These are phyloP conservation scores for Physcomitrium patens DNA, from an alignment of 225 moss, liverwort and hornwort genomes.

Conservation along the genomic window DNA sequence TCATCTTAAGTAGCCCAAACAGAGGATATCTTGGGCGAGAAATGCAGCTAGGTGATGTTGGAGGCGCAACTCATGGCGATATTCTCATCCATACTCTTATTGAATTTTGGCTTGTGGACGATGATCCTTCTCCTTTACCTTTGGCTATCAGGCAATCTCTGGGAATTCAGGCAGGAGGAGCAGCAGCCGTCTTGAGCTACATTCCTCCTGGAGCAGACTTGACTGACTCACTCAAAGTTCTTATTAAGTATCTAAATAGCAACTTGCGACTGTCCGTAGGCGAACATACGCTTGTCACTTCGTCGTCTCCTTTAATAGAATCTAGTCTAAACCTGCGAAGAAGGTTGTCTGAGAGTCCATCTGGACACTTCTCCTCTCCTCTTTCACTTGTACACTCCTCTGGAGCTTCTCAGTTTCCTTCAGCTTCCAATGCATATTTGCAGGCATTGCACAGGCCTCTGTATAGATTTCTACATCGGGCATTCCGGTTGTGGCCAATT, in stretches of 20 bases:
- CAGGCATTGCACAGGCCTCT: constrained; percentile 66
- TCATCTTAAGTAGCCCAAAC: constrained; percentile 42
- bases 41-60: constrained; percentile 50
- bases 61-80: constrained; percentile 61
- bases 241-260: constrained; percentile 67
- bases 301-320: constrained; percentile 48
- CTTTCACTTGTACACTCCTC: constrained; percentile 39
- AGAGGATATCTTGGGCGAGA: constrained; percentile 50
- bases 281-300: constrained; percentile 40
- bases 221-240: constrained; percentile 70
- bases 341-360: constrained; percentile 46
- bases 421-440: constrained; percentile 48
- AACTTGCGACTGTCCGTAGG: constrained; percentile 49
- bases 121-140: constrained; percentile 68
- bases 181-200: constrained; percentile 48
- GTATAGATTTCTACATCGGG: constrained; percentile 66
- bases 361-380: constrained; percentile 56
- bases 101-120: constrained; percentile 76
- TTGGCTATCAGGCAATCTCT: constrained; percentile 50
- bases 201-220: constrained; percentile 69
- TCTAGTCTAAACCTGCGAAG: constrained; percentile 44
- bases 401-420: constrained; percentile 49
- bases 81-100: constrained; percentile 56
- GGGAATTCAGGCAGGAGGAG: constrained; percentile 48
- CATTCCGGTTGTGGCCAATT: constrained; percentile 67